A percentile compares a stretch with the other conserved stretches of the same genome.
Evolutionary conservation across 2,329 filamentous ascomycete species (phyloP).

Genomic region (Hymenoscyphus occultus): DNA sequence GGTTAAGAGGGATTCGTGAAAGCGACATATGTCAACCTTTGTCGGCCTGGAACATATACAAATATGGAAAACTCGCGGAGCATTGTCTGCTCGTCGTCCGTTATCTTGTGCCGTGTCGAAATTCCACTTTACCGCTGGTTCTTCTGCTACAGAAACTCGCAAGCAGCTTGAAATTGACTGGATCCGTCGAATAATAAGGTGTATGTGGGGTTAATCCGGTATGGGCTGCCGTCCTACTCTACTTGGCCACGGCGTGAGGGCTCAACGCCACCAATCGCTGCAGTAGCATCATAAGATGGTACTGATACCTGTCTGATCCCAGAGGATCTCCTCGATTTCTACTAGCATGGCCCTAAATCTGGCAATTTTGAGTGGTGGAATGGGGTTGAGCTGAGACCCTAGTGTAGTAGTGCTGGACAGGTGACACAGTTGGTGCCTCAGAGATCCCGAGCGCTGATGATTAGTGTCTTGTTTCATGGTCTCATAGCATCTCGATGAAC

Average conservation of each 20-base stretch:
- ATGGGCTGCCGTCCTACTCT: neutral
- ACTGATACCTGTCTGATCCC: neutral
- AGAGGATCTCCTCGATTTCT: neutral
- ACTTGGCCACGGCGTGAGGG: too few species aligned
- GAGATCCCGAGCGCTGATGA: neutral
- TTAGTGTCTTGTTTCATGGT: neutral
- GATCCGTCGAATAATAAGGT: neutral
- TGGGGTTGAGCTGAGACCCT: neutral
- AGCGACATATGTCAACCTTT: conserved; percentile 35
- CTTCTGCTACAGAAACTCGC: neutral
- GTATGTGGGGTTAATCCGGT: neutral
- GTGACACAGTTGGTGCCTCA: neutral
- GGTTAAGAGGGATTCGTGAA: conserved; percentile 29
- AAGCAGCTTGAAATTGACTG: neutral
- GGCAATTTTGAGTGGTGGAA: neutral
- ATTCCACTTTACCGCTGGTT: neutral
- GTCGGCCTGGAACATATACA: neutral
- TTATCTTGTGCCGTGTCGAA: neutral
- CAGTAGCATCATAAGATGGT: neutral
- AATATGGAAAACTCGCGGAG: neutral
- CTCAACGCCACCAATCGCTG: too few species aligned
- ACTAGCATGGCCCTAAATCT: neutral
- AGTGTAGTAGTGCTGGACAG: neutral
- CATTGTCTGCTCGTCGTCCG: neutral
- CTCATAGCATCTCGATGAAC: neutral